Evolutionary conservation across 1,284 basidiomycete genomes (phyloP), one percentile per base, ranked within the genome.

Genomic region (Volvariella surrecta): DNA sequence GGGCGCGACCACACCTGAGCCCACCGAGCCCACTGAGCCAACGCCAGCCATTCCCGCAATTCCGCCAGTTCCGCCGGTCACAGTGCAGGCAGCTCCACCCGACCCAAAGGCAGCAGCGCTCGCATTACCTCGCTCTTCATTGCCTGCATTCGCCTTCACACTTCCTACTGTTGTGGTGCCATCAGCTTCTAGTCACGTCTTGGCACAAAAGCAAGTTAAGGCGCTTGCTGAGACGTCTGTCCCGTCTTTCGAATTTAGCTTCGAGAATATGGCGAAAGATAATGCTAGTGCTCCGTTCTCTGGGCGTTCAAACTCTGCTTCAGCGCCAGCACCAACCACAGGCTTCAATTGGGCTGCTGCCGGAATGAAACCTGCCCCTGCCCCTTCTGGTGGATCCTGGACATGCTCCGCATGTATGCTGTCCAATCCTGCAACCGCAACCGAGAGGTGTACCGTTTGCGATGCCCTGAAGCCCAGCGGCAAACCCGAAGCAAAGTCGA

Each of bases 381-480:
- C 59, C 19, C 56, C 32, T 44, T 45, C 58, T 4, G 46, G 39
- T 30, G 53, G 47, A 32, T 48, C 45, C 20, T 59, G 56, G 56
- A 64, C 45, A 2, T 79, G 76, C 50, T 56, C 56, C 1, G 46
- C 54, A 6, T 80, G 77, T 43, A 61, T 58, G 56, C 9, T 42
- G 9, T 9, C 9, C 30, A 31, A 31, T 15, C 9, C 30, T 15
- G 30, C 30, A 15, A 15, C 9, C 30, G 30, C 30, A 9, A 31
- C 15, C 30, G 30, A 31, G 9, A 31, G 15, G 15, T 31, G 30
- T 15, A 31, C 9, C 38, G 18, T 32, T 39, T 19, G 28, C 44
- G 39, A 54, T 42, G 55, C 54, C 9, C 52, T 59, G 37, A 9
- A 15, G 7, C 43, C 51, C 50, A 18, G 45, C 52, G 3, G 42